phyloP scores from a whole-genome alignment of 345 rosid genomes.

The Boechera stricta region DNA sequence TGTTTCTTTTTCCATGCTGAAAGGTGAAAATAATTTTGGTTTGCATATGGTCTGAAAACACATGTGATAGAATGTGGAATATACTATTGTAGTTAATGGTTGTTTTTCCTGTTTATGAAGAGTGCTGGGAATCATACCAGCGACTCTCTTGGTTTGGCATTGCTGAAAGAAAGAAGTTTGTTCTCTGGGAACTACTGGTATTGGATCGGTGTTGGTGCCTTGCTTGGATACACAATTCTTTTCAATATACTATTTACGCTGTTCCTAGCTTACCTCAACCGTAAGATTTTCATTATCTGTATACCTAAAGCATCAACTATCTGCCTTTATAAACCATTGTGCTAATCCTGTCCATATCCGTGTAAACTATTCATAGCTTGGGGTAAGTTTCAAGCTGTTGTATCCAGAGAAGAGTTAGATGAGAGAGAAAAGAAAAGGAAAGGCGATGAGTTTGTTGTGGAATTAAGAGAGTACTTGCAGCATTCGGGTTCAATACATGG shows the following conservation, averaged over 20 bases:
- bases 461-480: slow-evolving; percentile 82
- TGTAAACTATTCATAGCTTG: slow-evolving; percentile 55
- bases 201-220: slow-evolving; percentile 95
- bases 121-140: slow-evolving; percentile 55
- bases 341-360: slow-evolving; percentile 26
- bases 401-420: slow-evolving; percentile 86
- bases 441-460: slow-evolving; percentile 72
- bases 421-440: slow-evolving; percentile 85
- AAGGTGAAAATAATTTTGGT: too few species aligned
- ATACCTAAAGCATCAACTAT: slow-evolving; percentile 17
- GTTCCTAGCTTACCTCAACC: slow-evolving; percentile 77
- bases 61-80: background rate
- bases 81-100: slow-evolving; percentile 34
- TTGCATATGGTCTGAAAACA: slow-evolving; percentile 3
- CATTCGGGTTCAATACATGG: slow-evolving; percentile 80
- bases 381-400: slow-evolving; percentile 85
- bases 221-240: slow-evolving; percentile 83
- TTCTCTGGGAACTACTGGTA: slow-evolving; percentile 91
- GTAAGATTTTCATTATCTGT: slow-evolving; percentile 58
- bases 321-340: background rate
- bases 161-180: slow-evolving; percentile 73
- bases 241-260: slow-evolving; percentile 77
- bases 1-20: background rate
- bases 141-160: slow-evolving; percentile 65
- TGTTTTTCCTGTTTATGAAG: slow-evolving; percentile 48